A percentile compares a stretch with the other conserved stretches of the same genome.
These are phyloP conservation scores for Neodidymelliopsis sp. DNA, from an alignment of 2,329 filamentous ascomycete genomes.

Conservation along the genomic window DNA sequence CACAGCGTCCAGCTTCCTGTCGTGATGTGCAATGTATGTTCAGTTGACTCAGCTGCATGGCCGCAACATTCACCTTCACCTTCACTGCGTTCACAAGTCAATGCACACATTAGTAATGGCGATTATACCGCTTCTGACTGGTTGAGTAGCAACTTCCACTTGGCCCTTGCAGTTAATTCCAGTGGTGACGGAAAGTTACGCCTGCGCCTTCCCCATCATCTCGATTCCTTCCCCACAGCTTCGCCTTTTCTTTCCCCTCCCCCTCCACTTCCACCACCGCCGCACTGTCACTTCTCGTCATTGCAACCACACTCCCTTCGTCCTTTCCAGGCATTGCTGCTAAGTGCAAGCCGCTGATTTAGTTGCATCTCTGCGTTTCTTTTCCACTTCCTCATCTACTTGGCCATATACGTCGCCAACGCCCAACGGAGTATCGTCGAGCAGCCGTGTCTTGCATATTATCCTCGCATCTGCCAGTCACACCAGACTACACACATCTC, in stretches of 20 bases:
- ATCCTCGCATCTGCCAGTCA: conserved; percentile 44
- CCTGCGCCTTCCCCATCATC: conserved; percentile 16
- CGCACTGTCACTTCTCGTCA: conserved; percentile 17
- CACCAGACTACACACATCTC: conserved; percentile 35
- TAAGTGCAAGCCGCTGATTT: conserved; percentile 28
- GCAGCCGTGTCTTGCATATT: conserved; percentile 45
- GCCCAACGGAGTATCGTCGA: conserved; percentile 34
- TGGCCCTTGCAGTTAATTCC: too few relatives aligned
- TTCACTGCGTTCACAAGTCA: background rate
- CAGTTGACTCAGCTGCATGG: background rate
- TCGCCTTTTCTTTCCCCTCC: conserved; percentile 13
- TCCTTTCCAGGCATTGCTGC: conserved; percentile 25
- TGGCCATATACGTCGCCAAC: conserved; percentile 48
- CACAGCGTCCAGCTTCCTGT: conserved; percentile 55
- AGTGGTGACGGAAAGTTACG: conserved; percentile 21
- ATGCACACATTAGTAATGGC: background rate
- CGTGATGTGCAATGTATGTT: conserved; percentile 2
- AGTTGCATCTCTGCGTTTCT: conserved; percentile 34
- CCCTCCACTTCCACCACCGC: conserved; percentile 3
- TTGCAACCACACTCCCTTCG: conserved; percentile 24
- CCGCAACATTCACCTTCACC: background rate
- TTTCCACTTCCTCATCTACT: conserved; percentile 45
- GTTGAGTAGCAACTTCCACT: background rate
- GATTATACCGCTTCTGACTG: background rate
- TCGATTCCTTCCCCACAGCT: conserved; percentile 24